Conservation (phyloP, 805 yeast species). For the Candida nitratophila region DNA sequence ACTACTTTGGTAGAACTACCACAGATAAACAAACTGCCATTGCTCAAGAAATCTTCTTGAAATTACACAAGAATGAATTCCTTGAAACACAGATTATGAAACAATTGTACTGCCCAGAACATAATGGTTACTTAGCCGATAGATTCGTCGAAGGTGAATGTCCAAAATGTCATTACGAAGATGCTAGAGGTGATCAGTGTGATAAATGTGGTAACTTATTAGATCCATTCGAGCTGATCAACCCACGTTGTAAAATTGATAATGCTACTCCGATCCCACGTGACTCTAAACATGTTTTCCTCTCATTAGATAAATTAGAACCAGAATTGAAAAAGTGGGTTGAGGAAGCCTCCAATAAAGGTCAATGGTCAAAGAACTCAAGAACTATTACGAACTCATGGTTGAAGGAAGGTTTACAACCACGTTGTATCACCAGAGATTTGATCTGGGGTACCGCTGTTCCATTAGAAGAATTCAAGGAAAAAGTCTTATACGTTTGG, state of each 20-base stretch:
- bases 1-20: conserved; percentile 94
- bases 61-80: conserved; percentile 67
- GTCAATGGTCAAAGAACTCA: conserved; percentile 90
- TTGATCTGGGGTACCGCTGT: conserved; percentile 98
- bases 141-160: conserved; percentile 96
- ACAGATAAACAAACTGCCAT: conserved; percentile 88
- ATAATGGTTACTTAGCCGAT: conserved; percentile 89
- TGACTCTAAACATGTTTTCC: conserved; percentile 79
- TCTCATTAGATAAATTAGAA: conserved; percentile 80
- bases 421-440: conserved; percentile 96
- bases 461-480: conserved; percentile 77
- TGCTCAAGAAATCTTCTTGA: conserved; percentile 86
- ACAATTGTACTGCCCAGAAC: conserved; percentile 88
- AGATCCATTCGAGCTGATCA: conserved; percentile 87
- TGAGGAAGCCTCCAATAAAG: conserved; percentile 55
- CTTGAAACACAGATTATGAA: conserved; percentile 83
- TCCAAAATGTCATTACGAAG: conserved; percentile 91
- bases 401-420: conserved; percentile 87
- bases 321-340: conserved; percentile 70
- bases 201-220: conserved; percentile 89
- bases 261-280: conserved; percentile 72
- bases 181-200: conserved; percentile 99
- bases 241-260: conserved; percentile 95
- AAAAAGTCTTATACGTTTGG: conserved; percentile 96
- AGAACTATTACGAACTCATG: conserved; percentile 85